Evolutionary conservation across 371 early-diverging fungal genomes (phyloP).

Genomic region (Mucor irregularis): DNA sequence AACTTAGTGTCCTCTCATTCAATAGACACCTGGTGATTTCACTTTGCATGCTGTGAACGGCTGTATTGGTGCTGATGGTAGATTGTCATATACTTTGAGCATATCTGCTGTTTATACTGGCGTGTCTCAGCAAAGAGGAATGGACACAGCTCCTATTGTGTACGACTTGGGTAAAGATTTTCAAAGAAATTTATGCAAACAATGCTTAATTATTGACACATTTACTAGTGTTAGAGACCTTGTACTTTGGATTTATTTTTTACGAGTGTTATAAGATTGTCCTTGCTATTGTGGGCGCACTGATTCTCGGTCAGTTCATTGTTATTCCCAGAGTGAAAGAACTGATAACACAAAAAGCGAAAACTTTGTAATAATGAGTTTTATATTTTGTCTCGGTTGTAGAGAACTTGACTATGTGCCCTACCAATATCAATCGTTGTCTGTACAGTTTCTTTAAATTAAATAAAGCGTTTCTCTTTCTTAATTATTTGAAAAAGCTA

Average conservation of each 20-base stretch:
- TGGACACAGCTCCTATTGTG: constrained; percentile 21
- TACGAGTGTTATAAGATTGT: constrained; percentile 36
- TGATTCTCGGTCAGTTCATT: constrained; percentile 16
- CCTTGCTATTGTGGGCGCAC: constrained; percentile 10
- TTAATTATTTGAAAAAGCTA: too few relatives aligned
- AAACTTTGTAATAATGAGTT: too few relatives aligned
- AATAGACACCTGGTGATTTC: constrained; percentile 46
- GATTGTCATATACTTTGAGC: constrained; percentile 3
- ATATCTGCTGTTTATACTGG: constrained; percentile 36
- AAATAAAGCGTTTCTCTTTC: too few relatives aligned
- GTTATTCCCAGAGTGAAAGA: constrained; percentile 11
- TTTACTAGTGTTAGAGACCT: constrained; percentile 27
- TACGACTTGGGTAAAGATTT: constrained; percentile 35
- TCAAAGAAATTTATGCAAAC: neutral
- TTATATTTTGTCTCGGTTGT: too few relatives aligned
- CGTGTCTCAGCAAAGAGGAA: constrained; percentile 25
- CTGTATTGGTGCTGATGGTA: constrained; percentile 9
- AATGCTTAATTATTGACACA: neutral
- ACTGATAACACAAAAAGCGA: neutral
- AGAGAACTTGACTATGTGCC: too few relatives aligned
- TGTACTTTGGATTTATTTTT: constrained; percentile 34
- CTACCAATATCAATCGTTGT: too few relatives aligned
- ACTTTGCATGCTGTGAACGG: constrained; percentile 8
- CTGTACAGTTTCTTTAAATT: too few relatives aligned
- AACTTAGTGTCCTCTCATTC: neutral